Percentiles rank a stretch among this genome's conserved stretches.
Conservation (phyloP, 257 asterid genomes). For the Nicotiana tomentosiformis region DNA sequence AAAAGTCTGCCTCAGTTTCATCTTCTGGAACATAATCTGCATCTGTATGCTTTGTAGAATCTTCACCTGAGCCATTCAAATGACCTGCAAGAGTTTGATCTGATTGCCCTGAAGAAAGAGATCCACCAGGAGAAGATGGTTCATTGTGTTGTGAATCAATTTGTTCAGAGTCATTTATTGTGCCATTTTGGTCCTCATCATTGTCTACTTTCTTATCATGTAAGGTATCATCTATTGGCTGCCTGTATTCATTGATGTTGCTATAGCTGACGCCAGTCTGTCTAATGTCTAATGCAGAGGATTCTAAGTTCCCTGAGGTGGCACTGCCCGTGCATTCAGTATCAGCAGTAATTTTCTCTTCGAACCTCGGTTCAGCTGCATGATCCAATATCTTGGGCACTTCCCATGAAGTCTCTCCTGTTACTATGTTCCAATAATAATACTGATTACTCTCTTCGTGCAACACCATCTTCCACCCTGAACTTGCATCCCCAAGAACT, state of each 20-base stretch:
- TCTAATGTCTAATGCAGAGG: slow-evolving; percentile 11
- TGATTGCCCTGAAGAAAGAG: slow-evolving; percentile 6
- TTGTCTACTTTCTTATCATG: slow-evolving; percentile 25
- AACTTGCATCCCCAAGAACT: slow-evolving; percentile 36
- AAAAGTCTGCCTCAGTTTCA: slow-evolving; percentile 29
- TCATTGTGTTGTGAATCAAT: slow-evolving; percentile 4
- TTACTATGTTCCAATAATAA: slow-evolving; percentile 80
- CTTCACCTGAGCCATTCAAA: background rate
- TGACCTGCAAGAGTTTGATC: slow-evolving; percentile 9
- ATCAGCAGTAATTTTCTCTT: slow-evolving; percentile 28
- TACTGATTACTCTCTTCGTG: slow-evolving; percentile 90
- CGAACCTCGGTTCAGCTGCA: slow-evolving; percentile 24
- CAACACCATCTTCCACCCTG: slow-evolving; percentile 82
- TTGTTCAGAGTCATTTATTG: background rate
- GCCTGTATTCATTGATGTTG: slow-evolving; percentile 17
- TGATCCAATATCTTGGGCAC: slow-evolving; percentile 54
- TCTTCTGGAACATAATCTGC: slow-evolving; percentile 19
- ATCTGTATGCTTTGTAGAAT: slow-evolving; percentile 4
- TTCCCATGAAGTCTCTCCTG: slow-evolving; percentile 99
- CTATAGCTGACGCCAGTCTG: slow-evolving; percentile 19
- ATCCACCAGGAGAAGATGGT: slow-evolving; percentile 22
- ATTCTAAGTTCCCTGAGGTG: slow-evolving; percentile 3
- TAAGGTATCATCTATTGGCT: slow-evolving; percentile 22
- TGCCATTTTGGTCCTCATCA: slow-evolving; percentile 23
- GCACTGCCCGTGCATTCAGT: slow-evolving; percentile 22